phyloP scores from a whole-genome alignment of 805 yeast genomes.

The Zygosaccharomyces kombuchaensis region DNA sequence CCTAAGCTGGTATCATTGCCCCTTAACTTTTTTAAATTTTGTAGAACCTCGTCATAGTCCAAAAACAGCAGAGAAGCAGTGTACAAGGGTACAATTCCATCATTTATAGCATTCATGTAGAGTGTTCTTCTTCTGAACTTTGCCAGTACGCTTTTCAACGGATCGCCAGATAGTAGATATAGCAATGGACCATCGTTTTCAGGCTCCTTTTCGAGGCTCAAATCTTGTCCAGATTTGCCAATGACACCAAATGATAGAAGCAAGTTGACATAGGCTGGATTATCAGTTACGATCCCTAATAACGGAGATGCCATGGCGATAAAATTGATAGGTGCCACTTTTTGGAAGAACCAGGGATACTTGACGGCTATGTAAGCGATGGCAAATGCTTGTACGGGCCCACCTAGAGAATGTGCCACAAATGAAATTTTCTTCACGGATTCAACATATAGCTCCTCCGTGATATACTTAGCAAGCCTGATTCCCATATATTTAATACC shows the following conservation, averaged over 20 bases:
- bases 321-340: slow-evolving; percentile 60
- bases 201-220: slow-evolving; percentile 49
- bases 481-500: slow-evolving; percentile 74
- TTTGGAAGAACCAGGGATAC: slow-evolving; percentile 63
- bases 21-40: slow-evolving; percentile 28
- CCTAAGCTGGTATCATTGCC: slow-evolving; percentile 3
- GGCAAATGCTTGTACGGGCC: slow-evolving; percentile 71
- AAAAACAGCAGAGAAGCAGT: slow-evolving; percentile 65
- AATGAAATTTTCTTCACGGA: slow-evolving; percentile 57
- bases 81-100: slow-evolving; percentile 77
- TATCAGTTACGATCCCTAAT: slow-evolving; percentile 71
- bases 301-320: slow-evolving; percentile 72
- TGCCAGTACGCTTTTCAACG: slow-evolving; percentile 49
- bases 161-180: slow-evolving; percentile 60
- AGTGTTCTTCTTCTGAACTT: slow-evolving; percentile 60
- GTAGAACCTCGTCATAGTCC: slow-evolving; percentile 52
- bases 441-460: slow-evolving; percentile 43
- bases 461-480: slow-evolving; percentile 61
- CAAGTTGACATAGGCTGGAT: slow-evolving; percentile 67
- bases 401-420: slow-evolving; percentile 77
- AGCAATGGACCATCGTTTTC: slow-evolving; percentile 51
- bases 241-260: slow-evolving; percentile 69
- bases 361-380: slow-evolving; percentile 65
- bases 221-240: slow-evolving; percentile 77
- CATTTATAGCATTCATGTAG: slow-evolving; percentile 72